Percentiles rank a stretch among this genome's conserved stretches.
phyloP scores from a whole-genome alignment of 2,329 filamentous ascomycete genomes.

The Ceratocystis lukuohia region DNA sequence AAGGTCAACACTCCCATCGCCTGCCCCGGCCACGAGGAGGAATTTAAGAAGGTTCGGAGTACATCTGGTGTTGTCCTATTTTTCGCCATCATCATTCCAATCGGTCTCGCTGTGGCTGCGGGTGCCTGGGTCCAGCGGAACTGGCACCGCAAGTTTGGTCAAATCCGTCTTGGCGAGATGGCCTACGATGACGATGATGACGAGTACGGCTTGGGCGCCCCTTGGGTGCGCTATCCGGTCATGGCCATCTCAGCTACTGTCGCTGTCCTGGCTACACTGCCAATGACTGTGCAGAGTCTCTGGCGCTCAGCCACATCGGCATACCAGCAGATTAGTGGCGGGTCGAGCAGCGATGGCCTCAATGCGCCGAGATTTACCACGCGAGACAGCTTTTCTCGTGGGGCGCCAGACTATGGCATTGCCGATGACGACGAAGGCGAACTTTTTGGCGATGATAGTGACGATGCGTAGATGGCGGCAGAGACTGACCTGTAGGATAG shows the following conservation, averaged over 20 bases:
- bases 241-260: constrained; percentile 53
- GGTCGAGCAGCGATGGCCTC: constrained; percentile 34
- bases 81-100: constrained; percentile 67
- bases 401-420: constrained; percentile 72
- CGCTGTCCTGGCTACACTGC: constrained; percentile 48
- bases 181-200: constrained; percentile 72
- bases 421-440: constrained; percentile 93
- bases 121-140: constrained; percentile 78
- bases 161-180: constrained; percentile 73
- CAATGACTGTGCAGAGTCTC: constrained; percentile 57
- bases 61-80: constrained; percentile 64
- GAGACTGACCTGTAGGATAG: background rate
- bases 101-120: constrained; percentile 53
- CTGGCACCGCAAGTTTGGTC: constrained; percentile 82
- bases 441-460: constrained; percentile 81
- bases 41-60: constrained; percentile 60
- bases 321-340: constrained; percentile 37
- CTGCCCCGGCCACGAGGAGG: constrained; percentile 69
- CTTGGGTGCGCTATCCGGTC: constrained; percentile 73
- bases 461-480: constrained; percentile 51
- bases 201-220: constrained; percentile 51
- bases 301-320: constrained; percentile 51
- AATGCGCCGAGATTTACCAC: constrained; percentile 66
- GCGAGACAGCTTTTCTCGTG: constrained; percentile 74
- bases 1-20: constrained; percentile 44